phyloP scores from a whole-genome alignment of 2,329 filamentous ascomycete genomes.

The Xylaria polymorpha region DNA sequence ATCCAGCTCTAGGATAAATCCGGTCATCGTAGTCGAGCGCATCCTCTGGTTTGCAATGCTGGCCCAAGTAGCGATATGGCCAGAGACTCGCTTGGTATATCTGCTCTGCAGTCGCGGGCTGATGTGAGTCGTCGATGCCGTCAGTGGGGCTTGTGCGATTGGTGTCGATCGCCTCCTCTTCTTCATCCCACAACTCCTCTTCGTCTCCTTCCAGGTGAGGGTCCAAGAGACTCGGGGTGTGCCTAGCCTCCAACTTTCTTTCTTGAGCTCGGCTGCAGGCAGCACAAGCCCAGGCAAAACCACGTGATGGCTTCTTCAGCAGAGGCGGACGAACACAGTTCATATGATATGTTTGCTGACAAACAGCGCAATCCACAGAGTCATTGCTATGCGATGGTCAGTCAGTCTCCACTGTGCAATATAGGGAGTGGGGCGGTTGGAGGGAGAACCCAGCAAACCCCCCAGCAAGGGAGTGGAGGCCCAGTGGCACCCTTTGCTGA shows the following conservation, averaged over 20 bases:
- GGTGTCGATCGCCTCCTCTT: slow-evolving; percentile 75
- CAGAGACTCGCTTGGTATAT: slow-evolving; percentile 93
- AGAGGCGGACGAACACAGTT: slow-evolving; percentile 93
- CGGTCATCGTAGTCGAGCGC: slow-evolving; percentile 96
- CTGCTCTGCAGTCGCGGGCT: slow-evolving; percentile 81
- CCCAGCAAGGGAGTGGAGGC: slow-evolving; percentile 29
- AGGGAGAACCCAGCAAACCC: slow-evolving; percentile 4
- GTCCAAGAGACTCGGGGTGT: slow-evolving; percentile 81
- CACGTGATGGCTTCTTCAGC: slow-evolving; percentile 94
- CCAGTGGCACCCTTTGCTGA: slow-evolving; percentile 33
- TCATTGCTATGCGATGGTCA: slow-evolving; percentile 71
- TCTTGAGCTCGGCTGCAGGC: slow-evolving; percentile 97
- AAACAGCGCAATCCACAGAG: slow-evolving; percentile 97
- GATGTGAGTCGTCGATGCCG: slow-evolving; percentile 66
- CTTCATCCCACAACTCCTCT: slow-evolving; percentile 72
- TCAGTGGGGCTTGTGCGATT: slow-evolving; percentile 73
- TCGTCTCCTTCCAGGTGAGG: slow-evolving; percentile 74
- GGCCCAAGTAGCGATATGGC: slow-evolving; percentile 95
- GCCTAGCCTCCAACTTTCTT: slow-evolving; percentile 87
- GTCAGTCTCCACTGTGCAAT: slow-evolving; percentile 32
- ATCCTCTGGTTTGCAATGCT: slow-evolving; percentile 95
- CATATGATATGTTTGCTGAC: slow-evolving; percentile 97
- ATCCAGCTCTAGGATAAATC: slow-evolving; percentile 95
- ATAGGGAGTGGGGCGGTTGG: slow-evolving; percentile 35
- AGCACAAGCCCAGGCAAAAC: slow-evolving; percentile 97